Percentiles rank a stretch among this genome's conserved stretches.
These are phyloP conservation scores for Cyclotella choctawhatcheeana DNA, from an alignment of 108 stramenopile species.

Conservation along the genomic window DNA sequence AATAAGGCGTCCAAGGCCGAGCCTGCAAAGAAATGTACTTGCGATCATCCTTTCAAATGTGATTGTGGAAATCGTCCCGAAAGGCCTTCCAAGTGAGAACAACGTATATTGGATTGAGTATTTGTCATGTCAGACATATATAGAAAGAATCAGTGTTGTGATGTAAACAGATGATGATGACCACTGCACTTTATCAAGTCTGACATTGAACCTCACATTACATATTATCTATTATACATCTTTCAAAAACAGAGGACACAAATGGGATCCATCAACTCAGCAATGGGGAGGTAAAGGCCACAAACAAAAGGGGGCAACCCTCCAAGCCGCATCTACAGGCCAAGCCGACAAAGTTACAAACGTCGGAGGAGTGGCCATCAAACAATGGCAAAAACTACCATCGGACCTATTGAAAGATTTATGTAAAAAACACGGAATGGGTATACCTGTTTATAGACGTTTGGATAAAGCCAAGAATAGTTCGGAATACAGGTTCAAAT, in stretches of 20 bases:
- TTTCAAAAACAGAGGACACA: conserved; percentile 52
- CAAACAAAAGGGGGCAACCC: conserved; percentile 84
- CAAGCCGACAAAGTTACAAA: conserved; percentile 63
- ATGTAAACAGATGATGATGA: too few species aligned
- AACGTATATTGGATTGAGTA: not conserved
- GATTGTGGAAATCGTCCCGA: conserved; percentile 86
- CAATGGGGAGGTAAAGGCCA: conserved; percentile 90
- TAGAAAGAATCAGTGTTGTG: too few species aligned
- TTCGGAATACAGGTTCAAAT: conserved; percentile 41
- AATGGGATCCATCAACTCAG: conserved; percentile 81
- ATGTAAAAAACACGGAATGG: conserved; percentile 66
- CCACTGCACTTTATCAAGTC: too few species aligned
- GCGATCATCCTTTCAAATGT: conserved; percentile 84
- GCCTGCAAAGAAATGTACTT: conserved; percentile 57
- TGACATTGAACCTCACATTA: not conserved
- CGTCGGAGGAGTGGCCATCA: conserved; percentile 72
- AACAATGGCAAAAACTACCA: conserved; percentile 91
- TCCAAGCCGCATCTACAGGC: conserved; percentile 59
- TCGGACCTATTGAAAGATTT: conserved; percentile 72
- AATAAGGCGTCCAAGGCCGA: conserved; percentile 2
- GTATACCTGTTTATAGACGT: conserved; percentile 57
- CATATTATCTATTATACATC: not conserved
- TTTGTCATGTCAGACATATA: not conserved
- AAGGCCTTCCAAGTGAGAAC: conserved; percentile 66
- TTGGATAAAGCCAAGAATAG: conserved; percentile 13